Conservation (phyloP, 2,329 filamentous ascomycete genomes). For the Fusarium camptoceras region DNA sequence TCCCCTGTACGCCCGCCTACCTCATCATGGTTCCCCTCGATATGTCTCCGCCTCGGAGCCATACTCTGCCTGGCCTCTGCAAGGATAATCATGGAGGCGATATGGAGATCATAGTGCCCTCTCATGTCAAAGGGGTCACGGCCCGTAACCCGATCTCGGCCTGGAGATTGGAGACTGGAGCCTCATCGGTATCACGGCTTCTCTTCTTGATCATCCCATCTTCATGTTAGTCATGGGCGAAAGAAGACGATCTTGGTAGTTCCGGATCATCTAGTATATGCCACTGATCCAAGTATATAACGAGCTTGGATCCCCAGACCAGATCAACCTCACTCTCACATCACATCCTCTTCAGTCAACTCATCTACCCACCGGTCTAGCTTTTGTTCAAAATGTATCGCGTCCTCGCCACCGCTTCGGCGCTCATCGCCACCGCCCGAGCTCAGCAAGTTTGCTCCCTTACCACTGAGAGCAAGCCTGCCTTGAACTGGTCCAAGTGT, state of each 20-base stretch:
- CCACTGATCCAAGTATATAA: constrained; percentile 30
- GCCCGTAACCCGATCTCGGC: constrained; percentile 30
- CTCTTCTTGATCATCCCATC: constrained; percentile 10
- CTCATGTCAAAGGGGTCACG: constrained; percentile 20
- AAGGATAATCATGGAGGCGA: constrained; percentile 1
- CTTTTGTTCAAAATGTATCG: constrained; percentile 47
- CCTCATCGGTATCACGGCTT: constrained; percentile 27
- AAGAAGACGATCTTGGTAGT: constrained; percentile 2
- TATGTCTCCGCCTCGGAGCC: constrained; percentile 5
- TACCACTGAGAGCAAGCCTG: constrained; percentile 63
- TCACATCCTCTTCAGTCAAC: constrained; percentile 25
- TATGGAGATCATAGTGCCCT: background rate
- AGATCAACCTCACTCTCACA: constrained; percentile 24
- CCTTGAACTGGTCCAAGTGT: constrained; percentile 66
- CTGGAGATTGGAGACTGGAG: constrained; percentile 11
- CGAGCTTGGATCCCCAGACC: constrained; percentile 12
- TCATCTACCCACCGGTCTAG: constrained; percentile 23
- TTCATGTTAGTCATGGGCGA: background rate
- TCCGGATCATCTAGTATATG: background rate
- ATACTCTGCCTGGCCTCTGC: constrained; percentile 9
- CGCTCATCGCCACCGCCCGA: constrained; percentile 43
- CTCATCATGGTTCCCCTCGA: constrained; percentile 6
- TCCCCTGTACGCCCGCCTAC: constrained; percentile 10
- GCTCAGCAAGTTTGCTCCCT: constrained; percentile 65
- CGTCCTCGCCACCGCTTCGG: constrained; percentile 46